Evolutionary conservation across 164 flowering plant species (phyloP).

Genomic region (Magnolia changhungtana): DNA sequence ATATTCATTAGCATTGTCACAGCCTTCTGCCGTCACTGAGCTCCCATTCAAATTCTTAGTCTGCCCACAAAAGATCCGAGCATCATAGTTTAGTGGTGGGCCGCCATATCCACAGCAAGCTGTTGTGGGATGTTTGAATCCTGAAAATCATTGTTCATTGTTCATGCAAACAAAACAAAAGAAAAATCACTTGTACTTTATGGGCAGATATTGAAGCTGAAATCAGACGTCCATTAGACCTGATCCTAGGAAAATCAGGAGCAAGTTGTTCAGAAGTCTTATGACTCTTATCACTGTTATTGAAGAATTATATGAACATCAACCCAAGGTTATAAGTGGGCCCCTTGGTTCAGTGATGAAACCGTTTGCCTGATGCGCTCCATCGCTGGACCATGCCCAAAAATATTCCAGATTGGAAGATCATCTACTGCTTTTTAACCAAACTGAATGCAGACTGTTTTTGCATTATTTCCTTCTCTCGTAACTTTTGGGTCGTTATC

Average conservation of each 20-base stretch:
- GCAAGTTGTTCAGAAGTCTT: too few species aligned
- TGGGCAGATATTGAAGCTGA: background rate
- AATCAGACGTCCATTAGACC: background rate
- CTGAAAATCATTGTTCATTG: conserved; percentile 29
- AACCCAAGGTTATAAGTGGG: background rate
- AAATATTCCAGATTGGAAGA: too few species aligned
- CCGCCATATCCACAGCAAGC: conserved; percentile 91
- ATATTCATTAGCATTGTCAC: conserved; percentile 54
- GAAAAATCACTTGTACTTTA: background rate
- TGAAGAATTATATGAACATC: too few species aligned
- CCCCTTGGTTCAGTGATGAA: background rate
- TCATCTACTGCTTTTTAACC: too few species aligned
- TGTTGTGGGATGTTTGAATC: conserved; percentile 60
- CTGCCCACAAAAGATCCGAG: conserved; percentile 57
- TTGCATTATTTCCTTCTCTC: too few species aligned
- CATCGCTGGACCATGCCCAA: too few species aligned
- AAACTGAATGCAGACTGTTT: too few species aligned
- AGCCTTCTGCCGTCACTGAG: conserved; percentile 51
- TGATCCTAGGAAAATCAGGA: too few species aligned
- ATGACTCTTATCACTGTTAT: too few species aligned
- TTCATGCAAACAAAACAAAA: background rate
- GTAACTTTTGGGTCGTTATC: too few species aligned
- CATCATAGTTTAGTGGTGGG: conserved; percentile 65
- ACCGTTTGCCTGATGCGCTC: too few species aligned
- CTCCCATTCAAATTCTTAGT: conserved; percentile 63